Evolutionary conservation across 2,329 filamentous ascomycete genomes (phyloP).

Genomic region (Stachybotrys echinatus): DNA sequence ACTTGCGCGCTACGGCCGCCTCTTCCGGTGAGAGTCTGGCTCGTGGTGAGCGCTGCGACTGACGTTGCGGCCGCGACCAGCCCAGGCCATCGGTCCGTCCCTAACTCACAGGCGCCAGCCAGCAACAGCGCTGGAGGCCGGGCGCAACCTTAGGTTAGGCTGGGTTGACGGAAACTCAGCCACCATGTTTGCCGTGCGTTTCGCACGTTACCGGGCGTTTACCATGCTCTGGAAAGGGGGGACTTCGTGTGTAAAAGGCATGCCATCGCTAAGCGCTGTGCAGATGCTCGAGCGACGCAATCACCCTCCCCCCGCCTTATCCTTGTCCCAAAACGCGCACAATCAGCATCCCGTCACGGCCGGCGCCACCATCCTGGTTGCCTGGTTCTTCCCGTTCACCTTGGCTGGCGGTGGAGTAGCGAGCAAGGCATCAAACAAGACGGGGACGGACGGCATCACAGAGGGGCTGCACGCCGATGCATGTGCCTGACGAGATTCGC

Average conservation of each 20-base stretch:
- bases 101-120: neutral
- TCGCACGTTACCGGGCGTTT: neutral
- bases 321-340: neutral
- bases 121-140: too few species aligned
- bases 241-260: too few species aligned
- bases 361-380: neutral
- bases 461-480: neutral
- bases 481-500: neutral
- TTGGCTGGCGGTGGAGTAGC: neutral
- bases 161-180: too few species aligned
- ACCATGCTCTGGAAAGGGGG: neutral
- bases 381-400: neutral
- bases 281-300: neutral
- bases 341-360: neutral
- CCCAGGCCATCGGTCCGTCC: neutral
- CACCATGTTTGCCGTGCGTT: neutral
- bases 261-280: neutral
- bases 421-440: too few species aligned
- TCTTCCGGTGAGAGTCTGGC: too few species aligned
- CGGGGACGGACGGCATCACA: too few species aligned
- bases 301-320: neutral
- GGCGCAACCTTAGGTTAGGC: too few species aligned
- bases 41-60: too few species aligned
- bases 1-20: too few species aligned
- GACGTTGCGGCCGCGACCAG: too few species aligned